Evolutionary conservation across 768 basidiomycete genomes (phyloP), one percentile per base, ranked within the genome.

Genomic region (Pholiota microspora): DNA sequence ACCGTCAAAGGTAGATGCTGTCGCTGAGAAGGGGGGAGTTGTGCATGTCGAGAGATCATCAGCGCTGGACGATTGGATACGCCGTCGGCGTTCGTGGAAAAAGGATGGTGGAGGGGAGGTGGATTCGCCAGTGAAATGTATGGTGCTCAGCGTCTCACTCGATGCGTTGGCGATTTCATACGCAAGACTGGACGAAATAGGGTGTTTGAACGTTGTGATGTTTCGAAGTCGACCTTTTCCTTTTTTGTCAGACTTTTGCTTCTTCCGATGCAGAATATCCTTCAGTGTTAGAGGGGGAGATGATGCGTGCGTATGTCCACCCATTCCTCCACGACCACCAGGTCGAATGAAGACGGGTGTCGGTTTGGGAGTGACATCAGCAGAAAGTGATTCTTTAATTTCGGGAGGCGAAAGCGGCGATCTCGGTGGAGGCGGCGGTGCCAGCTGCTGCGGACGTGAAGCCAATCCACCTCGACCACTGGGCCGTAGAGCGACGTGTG

Each of bases 381-480:
- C 9, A 52, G 27, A 1, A 18, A 8, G 34, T 3, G 7, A 6
- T 49, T 8, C 27, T 25, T 52, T n/a, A 18, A 18, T 45, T 9
- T 49, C 24, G 29, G 55, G 18, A n/a, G 34, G 9, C 5, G 42
- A 7, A 1, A 24, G 25, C 4, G 42, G 32, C 10, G 40, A 36
- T 47, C 27, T 46, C 28, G 49, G 52, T 6, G 40, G 21, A 35
- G 45, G 45, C 13, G 44, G 48, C 2, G 38, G 35, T 16, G 52
- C 55, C 9, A 58, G n/a, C 12, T 57, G 59, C 38, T 60, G 54
- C 4, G 56, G 61, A 7, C 62, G 60, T 15, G 64, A 59, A 1
- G 58, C 64, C 8, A 59, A 38, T 10, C 64, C 64, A 32, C 64
- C 64, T 24, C 64, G 53, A 6, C 64, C 64, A 13, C 52, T 51